Base-by-base conservation (phyloP, 164 flowering plant species). In the Liquidambar formosana region DNA sequence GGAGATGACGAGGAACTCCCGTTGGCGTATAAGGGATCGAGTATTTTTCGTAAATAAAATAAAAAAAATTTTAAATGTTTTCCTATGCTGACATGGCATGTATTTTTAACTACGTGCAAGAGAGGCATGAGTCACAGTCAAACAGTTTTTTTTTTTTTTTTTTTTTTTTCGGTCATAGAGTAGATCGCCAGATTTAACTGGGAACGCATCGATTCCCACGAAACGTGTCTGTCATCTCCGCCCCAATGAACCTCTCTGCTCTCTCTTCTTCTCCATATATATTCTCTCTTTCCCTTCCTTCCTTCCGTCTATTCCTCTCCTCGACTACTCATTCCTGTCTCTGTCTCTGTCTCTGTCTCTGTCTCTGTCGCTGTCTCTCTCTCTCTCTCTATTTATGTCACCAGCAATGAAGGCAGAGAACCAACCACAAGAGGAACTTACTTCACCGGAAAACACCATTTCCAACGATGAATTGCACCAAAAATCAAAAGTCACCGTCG, bases 401-500 rank as follows among this genome's bases (percentile, higher is more conserved):
- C 76, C 83, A 38, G 57, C 75, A 16, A 16, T 59, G 26, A 77
- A 75, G 59, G 26, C 75, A 43, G 49, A 57, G 63, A 27, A 38
- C 18, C 33, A 14, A 48, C 25, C 69, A 10, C 51, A 13, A 38
- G 63, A 23, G 1, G 73, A 56, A 46, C 70, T 53, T 15, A 23
- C 22, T 3, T 5, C 13, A 59, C 47, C 22, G 15, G 51, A 46
- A 26, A 26, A 10, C 66, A n/a, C 6, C 38, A 15, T 38, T 43
- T 25, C 43, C 10, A 28, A 48, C 38, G 67, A 26, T 63, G 65
- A 28, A 44, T 52, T 41, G 15, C 62, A 44, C 48, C 27, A 22
- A 47, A 75, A 78, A 73, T 85, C 83, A 1, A 89, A 67, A 69
- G 94, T 91, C 60, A 84, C 98, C 5, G 80, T 94, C n/a, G 85